A percentile compares a stretch with the other conserved stretches of the same genome.
phyloP scores from a whole-genome alignment of 2,329 filamentous ascomycete species.

The Trichoderma lentiforme region DNA sequence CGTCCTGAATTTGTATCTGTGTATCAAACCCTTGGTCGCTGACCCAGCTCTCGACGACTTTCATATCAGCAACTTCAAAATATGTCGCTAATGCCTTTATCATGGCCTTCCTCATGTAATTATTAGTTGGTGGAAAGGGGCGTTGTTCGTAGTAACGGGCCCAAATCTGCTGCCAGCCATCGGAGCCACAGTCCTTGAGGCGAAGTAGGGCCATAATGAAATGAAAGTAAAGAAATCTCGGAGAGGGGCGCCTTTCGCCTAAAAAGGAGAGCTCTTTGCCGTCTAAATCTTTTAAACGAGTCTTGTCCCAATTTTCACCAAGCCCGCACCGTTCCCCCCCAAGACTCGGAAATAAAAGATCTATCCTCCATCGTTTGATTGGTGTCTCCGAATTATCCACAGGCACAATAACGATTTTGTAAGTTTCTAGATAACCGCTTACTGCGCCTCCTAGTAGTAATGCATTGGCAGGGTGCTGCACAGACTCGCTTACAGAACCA shows the following conservation, averaged over 20 bases:
- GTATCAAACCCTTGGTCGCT: not conserved
- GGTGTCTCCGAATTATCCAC: not conserved
- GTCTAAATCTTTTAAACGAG: not conserved
- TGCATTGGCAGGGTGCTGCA: not conserved
- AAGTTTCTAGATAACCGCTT: too few species aligned
- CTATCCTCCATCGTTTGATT: not conserved
- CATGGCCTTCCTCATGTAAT: not conserved
- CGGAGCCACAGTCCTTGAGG: not conserved
- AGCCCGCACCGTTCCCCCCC: too few species aligned
- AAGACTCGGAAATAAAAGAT: not conserved
- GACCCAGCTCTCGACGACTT: not conserved
- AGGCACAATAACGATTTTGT: not conserved
- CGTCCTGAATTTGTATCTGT: not conserved
- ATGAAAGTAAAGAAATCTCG: not conserved
- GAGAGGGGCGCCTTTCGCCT: not conserved
- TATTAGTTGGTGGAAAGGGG: not conserved
- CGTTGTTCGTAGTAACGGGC: not conserved
- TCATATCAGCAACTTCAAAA: not conserved
- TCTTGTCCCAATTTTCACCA: too few species aligned
- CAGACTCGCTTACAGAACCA: not conserved
- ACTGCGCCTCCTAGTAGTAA: too few species aligned
- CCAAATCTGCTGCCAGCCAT: not conserved
- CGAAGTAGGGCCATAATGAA: not conserved
- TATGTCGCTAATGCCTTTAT: not conserved
- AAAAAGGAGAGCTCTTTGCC: not conserved